These are phyloP conservation scores for Emmonsia crescens DNA, from an alignment of 2,329 filamentous ascomycete genomes.

Conservation along the genomic window DNA sequence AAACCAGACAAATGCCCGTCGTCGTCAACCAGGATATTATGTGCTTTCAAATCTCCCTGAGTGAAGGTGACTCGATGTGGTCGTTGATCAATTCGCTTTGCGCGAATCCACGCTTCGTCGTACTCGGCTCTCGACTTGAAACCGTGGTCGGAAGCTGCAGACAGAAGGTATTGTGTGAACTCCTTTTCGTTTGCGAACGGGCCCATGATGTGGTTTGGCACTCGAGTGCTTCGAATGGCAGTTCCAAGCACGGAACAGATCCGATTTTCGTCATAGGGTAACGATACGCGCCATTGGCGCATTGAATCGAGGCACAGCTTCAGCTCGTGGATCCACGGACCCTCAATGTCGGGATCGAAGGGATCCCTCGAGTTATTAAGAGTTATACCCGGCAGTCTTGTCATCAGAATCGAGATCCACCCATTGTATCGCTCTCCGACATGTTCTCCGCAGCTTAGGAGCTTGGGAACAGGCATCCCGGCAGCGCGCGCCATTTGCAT, in stretches of 20 bases:
- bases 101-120: constrained; percentile 15
- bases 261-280: constrained; percentile 14
- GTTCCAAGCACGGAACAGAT: constrained; percentile 27
- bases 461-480: constrained; percentile 26
- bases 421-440: constrained; percentile 9
- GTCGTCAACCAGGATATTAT: constrained; percentile 16
- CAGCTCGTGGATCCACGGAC: constrained; percentile 26
- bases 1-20: constrained; percentile 18
- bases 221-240: constrained; percentile 20
- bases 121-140: constrained; percentile 21
- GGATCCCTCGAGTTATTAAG: constrained; percentile 21
- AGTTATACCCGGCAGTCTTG: constrained; percentile 26
- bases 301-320: constrained; percentile 25
- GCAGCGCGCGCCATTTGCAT: constrained; percentile 27
- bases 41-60: constrained; percentile 17
- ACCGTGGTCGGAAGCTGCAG: constrained; percentile 18
- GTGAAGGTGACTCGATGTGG: constrained; percentile 18
- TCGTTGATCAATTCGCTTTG: constrained; percentile 11
- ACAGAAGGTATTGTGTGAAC: constrained; percentile 23
- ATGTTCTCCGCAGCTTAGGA: constrained; percentile 26
- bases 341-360: constrained; percentile 21
- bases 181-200: constrained; percentile 20
- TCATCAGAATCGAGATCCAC: constrained; percentile 32
- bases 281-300: constrained; percentile 23
- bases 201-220: constrained; percentile 25